Percentiles rank a stretch among this genome's conserved stretches.
Conservation (phyloP, 2,329 filamentous ascomycete genomes). For the Aspergillus sp. region DNA sequence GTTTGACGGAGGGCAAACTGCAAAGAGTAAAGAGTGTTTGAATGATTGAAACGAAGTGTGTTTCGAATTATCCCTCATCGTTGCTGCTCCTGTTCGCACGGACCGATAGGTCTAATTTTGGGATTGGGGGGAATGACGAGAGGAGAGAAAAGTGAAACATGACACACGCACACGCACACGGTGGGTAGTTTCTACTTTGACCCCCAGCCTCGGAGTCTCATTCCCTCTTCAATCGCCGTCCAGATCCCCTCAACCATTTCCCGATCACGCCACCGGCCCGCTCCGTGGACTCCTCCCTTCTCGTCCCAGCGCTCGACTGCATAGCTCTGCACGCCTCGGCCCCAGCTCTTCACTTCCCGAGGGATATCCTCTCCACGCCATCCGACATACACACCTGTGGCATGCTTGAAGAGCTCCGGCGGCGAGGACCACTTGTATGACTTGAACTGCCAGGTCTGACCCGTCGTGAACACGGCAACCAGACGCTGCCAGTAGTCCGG, state of each 20-base stretch:
- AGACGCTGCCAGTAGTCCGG: constrained; percentile 96
- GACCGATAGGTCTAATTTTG: background rate
- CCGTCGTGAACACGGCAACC: constrained; percentile 95
- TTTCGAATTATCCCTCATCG: background rate
- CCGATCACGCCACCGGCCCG: constrained; percentile 74
- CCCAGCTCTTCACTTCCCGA: constrained; percentile 77
- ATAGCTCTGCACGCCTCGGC: constrained; percentile 75
- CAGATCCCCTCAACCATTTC: constrained; percentile 93
- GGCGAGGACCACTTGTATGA: constrained; percentile 94
- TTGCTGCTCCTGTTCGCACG: background rate
- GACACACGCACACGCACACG: background rate
- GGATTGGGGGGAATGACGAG: background rate
- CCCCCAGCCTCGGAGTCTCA: constrained; percentile 80
- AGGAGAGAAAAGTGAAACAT: background rate
- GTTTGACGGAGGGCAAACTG: too few relatives aligned
- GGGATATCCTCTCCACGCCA: constrained; percentile 84
- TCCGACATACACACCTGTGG: constrained; percentile 83
- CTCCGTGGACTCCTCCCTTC: constrained; percentile 40
- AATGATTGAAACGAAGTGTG: background rate
- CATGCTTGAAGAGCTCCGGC: constrained; percentile 84
- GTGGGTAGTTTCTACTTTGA: constrained; percentile 24
- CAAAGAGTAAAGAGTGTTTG: too few relatives aligned
- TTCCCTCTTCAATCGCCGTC: constrained; percentile 82
- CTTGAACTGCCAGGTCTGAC: constrained; percentile 98
- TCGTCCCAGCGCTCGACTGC: constrained; percentile 80